These are phyloP conservation scores for Capsicum pubescens DNA, from an alignment of 257 asterid species.

Conservation along the genomic window DNA sequence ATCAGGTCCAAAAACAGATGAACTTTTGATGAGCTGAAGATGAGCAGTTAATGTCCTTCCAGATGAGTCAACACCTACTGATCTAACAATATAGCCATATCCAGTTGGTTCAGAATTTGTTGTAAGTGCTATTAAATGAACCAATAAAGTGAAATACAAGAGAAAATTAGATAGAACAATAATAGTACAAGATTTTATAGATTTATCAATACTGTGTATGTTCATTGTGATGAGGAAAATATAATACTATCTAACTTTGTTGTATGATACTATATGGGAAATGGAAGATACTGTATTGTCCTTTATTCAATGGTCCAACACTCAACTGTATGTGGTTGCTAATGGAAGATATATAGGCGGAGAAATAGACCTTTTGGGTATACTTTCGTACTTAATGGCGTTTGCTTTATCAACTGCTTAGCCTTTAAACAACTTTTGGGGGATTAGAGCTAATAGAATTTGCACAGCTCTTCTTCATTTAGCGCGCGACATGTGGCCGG, in stretches of 20 bases:
- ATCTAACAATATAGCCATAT: conserved; percentile 35
- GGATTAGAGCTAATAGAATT: no score
- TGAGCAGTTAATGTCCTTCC: conserved; percentile 31
- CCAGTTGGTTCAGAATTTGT: conserved; percentile 30
- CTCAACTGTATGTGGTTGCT: no score
- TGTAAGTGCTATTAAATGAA: not conserved
- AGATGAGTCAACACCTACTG: conserved; percentile 26
- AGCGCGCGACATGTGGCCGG: no score
- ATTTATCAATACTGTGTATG: not conserved
- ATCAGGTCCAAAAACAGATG: conserved; percentile 35
- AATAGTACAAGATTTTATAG: not conserved
- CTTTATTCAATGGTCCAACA: not conserved
- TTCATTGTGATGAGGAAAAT: not conserved
- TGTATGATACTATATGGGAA: not conserved
- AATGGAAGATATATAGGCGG: no score
- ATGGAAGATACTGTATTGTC: not conserved
- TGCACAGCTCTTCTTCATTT: no score
- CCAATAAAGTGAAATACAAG: not conserved
- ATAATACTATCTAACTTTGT: not conserved
- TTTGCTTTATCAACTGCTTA: no score
- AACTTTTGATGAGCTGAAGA: conserved; percentile 37
- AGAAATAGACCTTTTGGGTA: no score
- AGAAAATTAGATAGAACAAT: not conserved
- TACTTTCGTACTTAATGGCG: no score
- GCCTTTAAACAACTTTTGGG: no score